Base-by-base conservation (phyloP, 345 rosid genomes). In the Trapa bicornis region DNA sequence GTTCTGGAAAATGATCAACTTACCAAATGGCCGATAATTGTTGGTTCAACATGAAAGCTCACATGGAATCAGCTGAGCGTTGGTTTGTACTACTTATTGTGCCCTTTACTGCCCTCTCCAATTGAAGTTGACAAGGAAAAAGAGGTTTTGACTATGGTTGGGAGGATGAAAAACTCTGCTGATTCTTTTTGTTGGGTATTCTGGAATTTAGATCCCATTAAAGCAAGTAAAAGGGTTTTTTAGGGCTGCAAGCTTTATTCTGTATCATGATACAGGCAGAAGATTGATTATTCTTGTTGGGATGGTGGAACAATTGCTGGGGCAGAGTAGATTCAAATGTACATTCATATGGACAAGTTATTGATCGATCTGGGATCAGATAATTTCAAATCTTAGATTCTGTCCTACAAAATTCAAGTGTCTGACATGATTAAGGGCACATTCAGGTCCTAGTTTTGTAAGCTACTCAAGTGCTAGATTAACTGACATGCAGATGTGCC, bases 1-100 rank as follows among this genome's bases (percentile, higher is more conserved):
- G 61, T 65, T 66, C 70, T 2, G 41, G 36, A 39, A 72, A 67
- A 61, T 72, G 75, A 72, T 50, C 32, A 16, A 22, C 29, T 22
- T 4, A 33, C 38, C 38, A 58, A 33, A 35, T 58, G 33, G 63
- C 38, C 9, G 38, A 32, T 22, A 58, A 17, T 8, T 3, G 13
- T 57, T 11, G 37, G 63, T 58, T 32, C 38, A 58, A 47, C 35
- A 57, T 7, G 14, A 5, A 22, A 29, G 61, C 35, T 58, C 63
- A 37, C 63, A 58, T 8, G 16, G 45, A 58, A 22, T 52, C 32
- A 5, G 39, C 37, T 12, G 16, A 39, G 61, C 42, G 17, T 52
- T 37, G 36, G 2, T 11, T 32, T 54, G 48, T 37, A 9, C 15
- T 33, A 47, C 16, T 17, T 67, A 10, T 9, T 22, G 10, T 36